These are phyloP conservation scores for Nepenthes mirabilis DNA, from an alignment of 148 eudicot species.

Conservation along the genomic window DNA sequence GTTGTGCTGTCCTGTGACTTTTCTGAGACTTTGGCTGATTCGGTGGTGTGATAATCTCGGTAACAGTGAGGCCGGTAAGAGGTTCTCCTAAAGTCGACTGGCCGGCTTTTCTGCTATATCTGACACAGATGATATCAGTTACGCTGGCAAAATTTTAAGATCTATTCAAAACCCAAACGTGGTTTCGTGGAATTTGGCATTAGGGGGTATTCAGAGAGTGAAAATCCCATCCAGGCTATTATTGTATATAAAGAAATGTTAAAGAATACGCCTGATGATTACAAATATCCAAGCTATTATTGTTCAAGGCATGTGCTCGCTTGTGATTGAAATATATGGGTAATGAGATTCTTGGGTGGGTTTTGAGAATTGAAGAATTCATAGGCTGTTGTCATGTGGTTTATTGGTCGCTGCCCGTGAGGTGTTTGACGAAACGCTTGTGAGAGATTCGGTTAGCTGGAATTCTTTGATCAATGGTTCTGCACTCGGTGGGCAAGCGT, in stretches of 20 bases:
- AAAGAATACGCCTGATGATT: not conserved
- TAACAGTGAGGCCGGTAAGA: no score
- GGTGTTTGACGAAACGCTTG: not conserved
- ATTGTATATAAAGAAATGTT: not conserved
- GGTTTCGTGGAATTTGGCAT: not conserved
- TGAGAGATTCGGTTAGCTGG: not conserved
- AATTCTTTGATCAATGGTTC: not conserved
- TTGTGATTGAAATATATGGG: not conserved
- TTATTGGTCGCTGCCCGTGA: not conserved
- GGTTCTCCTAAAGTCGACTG: not conserved
- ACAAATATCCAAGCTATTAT: not conserved
- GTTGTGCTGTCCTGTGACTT: no score
- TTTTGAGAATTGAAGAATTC: not conserved
- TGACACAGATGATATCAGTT: not conserved
- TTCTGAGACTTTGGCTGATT: no score
- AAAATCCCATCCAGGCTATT: not conserved
- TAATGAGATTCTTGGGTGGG: not conserved
- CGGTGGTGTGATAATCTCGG: no score
- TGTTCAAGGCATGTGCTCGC: not conserved
- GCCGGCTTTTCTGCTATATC: not conserved
- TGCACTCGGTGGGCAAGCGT: no score
- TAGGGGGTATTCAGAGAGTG: not conserved
- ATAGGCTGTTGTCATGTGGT: constrained; percentile 1
- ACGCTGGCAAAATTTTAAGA: not conserved
- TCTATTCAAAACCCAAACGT: not conserved